Percentiles rank a stretch among this genome's conserved stretches.
These are phyloP conservation scores for Phytophthora quininea DNA, from an alignment of 352 stramenopile genomes.

Conservation along the genomic window DNA sequence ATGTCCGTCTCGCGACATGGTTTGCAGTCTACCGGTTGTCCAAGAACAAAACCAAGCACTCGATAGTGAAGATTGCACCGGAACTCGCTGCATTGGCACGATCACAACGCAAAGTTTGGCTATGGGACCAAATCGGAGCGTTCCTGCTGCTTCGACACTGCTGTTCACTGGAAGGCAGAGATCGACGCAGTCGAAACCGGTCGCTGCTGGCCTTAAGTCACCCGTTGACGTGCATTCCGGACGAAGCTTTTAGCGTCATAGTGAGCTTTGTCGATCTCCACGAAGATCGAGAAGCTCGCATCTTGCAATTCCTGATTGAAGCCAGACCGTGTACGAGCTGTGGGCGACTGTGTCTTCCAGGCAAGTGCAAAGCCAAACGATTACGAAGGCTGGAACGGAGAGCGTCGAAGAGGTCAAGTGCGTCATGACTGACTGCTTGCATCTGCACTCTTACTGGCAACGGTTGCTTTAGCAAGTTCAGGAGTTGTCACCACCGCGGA, in stretches of 20 bases:
- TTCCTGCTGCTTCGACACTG: constrained; percentile 16
- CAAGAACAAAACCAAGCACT: neutral
- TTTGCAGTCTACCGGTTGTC: constrained; percentile 21
- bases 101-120: constrained; percentile 15
- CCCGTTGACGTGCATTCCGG: constrained; percentile 8
- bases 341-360: constrained; percentile 20
- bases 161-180: neutral
- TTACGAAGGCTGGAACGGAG: constrained; percentile 19
- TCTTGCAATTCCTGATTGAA: constrained; percentile 22
- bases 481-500: too few relatives aligned
- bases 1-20: constrained; percentile 25
- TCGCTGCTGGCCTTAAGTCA: neutral
- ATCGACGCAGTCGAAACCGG: neutral
- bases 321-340: constrained; percentile 17
- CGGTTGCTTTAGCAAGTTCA: too few relatives aligned
- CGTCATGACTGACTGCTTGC: neutral
- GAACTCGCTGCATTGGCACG: constrained; percentile 16
- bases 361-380: constrained; percentile 24
- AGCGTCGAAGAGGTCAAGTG: constrained; percentile 7
- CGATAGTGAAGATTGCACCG: constrained; percentile 9
- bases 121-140: constrained; percentile 19
- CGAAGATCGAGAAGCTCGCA: constrained; percentile 16
- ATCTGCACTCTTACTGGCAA: neutral
- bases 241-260: constrained; percentile 21
- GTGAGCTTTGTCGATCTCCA: constrained; percentile 23